phyloP scores from a whole-genome alignment of 441 rosid species.

The Manihot esculenta region DNA sequence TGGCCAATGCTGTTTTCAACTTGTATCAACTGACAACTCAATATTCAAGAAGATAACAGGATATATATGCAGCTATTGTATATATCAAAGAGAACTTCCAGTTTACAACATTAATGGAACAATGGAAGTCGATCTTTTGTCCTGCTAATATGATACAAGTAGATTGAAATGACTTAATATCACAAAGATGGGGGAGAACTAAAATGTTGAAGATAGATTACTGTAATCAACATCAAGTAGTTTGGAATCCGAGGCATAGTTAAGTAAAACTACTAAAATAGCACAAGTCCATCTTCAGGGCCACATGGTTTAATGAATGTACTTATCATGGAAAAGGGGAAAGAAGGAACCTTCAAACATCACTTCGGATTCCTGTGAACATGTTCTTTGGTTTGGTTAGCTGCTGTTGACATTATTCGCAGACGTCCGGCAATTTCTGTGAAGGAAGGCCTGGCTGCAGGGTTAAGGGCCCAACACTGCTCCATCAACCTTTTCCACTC shows the following conservation, averaged over 20 bases:
- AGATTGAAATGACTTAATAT: neutral
- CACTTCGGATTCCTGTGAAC: slow-evolving; percentile 60
- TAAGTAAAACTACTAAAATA: neutral
- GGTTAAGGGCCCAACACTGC: slow-evolving; percentile 92
- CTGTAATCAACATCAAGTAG: neutral
- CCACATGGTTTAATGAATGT: slow-evolving; percentile 22
- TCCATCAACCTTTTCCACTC: slow-evolving; percentile 90
- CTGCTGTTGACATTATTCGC: slow-evolving; percentile 68
- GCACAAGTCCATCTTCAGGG: slow-evolving; percentile 5
- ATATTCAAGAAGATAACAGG: neutral
- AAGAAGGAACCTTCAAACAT: slow-evolving; percentile 3
- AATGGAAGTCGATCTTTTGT: slow-evolving; percentile 33
- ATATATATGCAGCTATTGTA: neutral
- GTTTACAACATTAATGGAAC: slow-evolving; percentile 26
- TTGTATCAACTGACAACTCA: neutral
- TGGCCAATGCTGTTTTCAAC: neutral
- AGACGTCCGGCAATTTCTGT: slow-evolving; percentile 77
- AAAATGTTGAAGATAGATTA: neutral
- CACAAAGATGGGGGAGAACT: neutral
- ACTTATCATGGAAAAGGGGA: slow-evolving; percentile 7
- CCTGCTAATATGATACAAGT: slow-evolving; percentile 11
- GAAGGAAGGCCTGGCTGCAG: slow-evolving; percentile 76
- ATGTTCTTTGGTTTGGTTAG: slow-evolving; percentile 54
- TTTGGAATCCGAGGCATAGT: neutral
- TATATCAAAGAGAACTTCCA: slow-evolving; percentile 23